These are phyloP conservation scores for Nematodospora anomalae DNA, from an alignment of 1,139 yeast species.

Conservation along the genomic window DNA sequence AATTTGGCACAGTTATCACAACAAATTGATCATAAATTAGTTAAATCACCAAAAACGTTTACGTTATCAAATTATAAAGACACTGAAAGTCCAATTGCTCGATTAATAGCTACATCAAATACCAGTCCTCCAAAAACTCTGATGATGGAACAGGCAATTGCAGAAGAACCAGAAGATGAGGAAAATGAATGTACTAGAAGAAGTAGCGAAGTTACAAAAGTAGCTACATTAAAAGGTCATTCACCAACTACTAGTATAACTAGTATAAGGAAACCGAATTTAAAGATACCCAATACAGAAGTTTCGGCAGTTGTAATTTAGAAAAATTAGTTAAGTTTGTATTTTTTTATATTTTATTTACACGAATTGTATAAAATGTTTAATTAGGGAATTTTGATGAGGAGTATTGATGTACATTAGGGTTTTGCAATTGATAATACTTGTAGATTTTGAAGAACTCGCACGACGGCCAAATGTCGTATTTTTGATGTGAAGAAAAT, in stretches of 20 bases:
- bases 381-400: no score
- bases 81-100: conserved; percentile 40
- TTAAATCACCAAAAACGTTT: conserved; percentile 47
- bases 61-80: conserved; percentile 41
- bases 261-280: conserved; percentile 7
- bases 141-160: conserved; percentile 25
- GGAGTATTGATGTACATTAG: no score
- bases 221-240: conserved; percentile 2
- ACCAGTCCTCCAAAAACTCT: conserved; percentile 9
- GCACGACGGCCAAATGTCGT: no score
- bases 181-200: conserved; percentile 7
- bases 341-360: background rate
- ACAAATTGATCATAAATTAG: conserved; percentile 21
- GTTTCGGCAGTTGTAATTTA: conserved; percentile 1
- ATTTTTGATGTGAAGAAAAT: no score
- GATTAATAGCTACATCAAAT: conserved; percentile 31
- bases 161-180: conserved; percentile 36
- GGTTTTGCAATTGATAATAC: no score
- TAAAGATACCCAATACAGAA: background rate
- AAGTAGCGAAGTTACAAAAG: conserved; percentile 3
- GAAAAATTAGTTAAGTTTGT: no score
- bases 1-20: conserved; percentile 26
- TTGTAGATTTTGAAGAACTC: no score
- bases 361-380: no score
- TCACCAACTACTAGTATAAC: conserved; percentile 5